These are phyloP conservation scores for Lachancea sp. DNA, from an alignment of 805 yeast species.

Conservation along the genomic window DNA sequence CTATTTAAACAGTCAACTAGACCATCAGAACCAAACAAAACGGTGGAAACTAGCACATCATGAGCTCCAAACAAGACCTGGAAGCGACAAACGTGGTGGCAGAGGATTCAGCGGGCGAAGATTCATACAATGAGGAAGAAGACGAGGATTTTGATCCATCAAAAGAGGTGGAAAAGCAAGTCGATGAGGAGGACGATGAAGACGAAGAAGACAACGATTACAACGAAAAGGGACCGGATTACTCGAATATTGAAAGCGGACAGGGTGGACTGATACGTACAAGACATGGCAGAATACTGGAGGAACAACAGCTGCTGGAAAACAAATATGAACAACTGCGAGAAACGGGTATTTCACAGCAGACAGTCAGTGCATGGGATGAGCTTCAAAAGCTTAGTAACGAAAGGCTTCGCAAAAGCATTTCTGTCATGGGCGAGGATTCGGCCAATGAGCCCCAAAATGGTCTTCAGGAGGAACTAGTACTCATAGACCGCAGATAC, in stretches of 20 bases:
- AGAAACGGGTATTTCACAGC: slow-evolving; percentile 32
- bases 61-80: slow-evolving; percentile 1
- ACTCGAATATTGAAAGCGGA: slow-evolving; percentile 48
- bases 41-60: neutral
- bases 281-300: slow-evolving; percentile 52
- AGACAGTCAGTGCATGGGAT: slow-evolving; percentile 50
- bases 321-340: slow-evolving; percentile 27
- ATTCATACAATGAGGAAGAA: slow-evolving; percentile 32
- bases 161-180: slow-evolving; percentile 29
- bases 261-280: slow-evolving; percentile 66
- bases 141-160: slow-evolving; percentile 36
- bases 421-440: slow-evolving; percentile 19
- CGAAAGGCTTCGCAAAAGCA: slow-evolving; percentile 22
- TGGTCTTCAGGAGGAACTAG: slow-evolving; percentile 38
- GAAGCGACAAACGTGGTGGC: slow-evolving; percentile 18
- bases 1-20: too few relatives aligned
- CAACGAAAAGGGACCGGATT: slow-evolving; percentile 27
- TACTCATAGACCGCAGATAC: slow-evolving; percentile 70
- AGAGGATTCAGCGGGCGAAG: slow-evolving; percentile 17
- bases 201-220: slow-evolving; percentile 32
- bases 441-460: neutral
- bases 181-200: slow-evolving; percentile 33
- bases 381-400: slow-evolving; percentile 38
- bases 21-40: too few relatives aligned
- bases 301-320: slow-evolving; percentile 28